These are phyloP conservation scores for Ceriops tagal DNA, from an alignment of 345 rosid species.

Conservation along the genomic window DNA sequence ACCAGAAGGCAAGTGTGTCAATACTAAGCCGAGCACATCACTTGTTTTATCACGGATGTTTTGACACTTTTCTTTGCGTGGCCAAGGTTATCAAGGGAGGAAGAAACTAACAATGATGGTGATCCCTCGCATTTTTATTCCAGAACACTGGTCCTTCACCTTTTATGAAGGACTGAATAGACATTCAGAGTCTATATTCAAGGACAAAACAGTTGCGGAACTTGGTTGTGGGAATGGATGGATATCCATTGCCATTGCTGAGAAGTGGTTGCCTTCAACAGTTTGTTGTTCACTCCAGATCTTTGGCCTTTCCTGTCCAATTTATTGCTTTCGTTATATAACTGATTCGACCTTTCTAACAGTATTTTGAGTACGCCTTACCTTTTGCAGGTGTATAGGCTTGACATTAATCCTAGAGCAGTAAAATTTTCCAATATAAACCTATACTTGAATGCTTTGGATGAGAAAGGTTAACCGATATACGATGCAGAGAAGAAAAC, in stretches of 20 bases:
- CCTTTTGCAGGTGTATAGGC: conserved; percentile 78
- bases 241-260: conserved; percentile 89
- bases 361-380: conserved; percentile 10
- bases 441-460: conserved; percentile 84
- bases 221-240: conserved; percentile 99
- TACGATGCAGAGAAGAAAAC: conserved; percentile 87
- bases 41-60: not conserved
- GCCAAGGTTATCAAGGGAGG: conserved; percentile 61
- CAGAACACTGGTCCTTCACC: conserved; percentile 97
- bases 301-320: not conserved
- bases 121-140: conserved; percentile 90
- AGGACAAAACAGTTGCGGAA: conserved; percentile 84
- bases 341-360: conserved; percentile 2
- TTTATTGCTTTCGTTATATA: conserved; percentile 1
- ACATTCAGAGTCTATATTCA: conserved; percentile 87
- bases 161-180: conserved; percentile 94
- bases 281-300: conserved; percentile 28
- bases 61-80: conserved; percentile 12
- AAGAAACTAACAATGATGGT: conserved; percentile 90
- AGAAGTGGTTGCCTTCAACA: conserved; percentile 87
- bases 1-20: not conserved
- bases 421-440: conserved; percentile 88
- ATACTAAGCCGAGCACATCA: not conserved
- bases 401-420: conserved; percentile 96
- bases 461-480: conserved; percentile 78